These are phyloP conservation scores for Ceratobasidium sp. DNA, from an alignment of 1,284 basidiomycete species.

Conservation along the genomic window DNA sequence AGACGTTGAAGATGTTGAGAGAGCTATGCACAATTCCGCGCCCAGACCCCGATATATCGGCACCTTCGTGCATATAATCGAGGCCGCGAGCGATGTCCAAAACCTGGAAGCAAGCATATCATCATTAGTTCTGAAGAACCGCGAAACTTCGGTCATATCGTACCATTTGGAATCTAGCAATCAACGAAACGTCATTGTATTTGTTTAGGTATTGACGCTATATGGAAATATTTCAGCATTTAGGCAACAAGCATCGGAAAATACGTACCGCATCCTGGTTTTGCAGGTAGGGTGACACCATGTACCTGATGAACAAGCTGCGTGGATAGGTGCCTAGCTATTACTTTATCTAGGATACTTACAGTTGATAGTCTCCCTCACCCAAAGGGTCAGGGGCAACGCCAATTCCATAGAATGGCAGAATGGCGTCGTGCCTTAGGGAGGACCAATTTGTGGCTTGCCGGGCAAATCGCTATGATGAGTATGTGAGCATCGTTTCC, in stretches of 20 bases:
- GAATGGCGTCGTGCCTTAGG: conserved; percentile 39
- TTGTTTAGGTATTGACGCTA: conserved; percentile 12
- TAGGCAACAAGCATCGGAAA: too few species aligned
- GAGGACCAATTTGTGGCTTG: conserved; percentile 34
- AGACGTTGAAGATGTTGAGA: conserved; percentile 29
- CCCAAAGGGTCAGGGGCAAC: not conserved
- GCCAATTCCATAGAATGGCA: conserved; percentile 40
- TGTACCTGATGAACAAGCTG: not conserved
- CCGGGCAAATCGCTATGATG: conserved; percentile 28
- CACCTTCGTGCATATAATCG: conserved; percentile 28
- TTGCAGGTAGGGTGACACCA: conserved; percentile 20
- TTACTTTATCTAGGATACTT: not conserved
- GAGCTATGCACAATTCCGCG: conserved; percentile 34
- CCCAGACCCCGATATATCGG: not conserved
- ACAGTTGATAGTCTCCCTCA: conserved; percentile 32
- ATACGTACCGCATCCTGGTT: conserved; percentile 22
- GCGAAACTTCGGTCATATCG: too few species aligned
- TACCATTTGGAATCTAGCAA: conserved; percentile 32
- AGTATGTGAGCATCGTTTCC: too few species aligned
- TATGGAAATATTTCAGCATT: too few species aligned
- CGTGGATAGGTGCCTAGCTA: not conserved
- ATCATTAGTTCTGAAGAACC: too few species aligned
- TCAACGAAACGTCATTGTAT: not conserved
- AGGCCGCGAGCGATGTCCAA: conserved; percentile 27
- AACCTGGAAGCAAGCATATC: not conserved